A percentile compares a stretch with the other conserved stretches of the same genome.
Evolutionary conservation across 495 filamentous ascomycete genomes (phyloP).

Genomic region (Lasiosphaeris hirsuta): DNA sequence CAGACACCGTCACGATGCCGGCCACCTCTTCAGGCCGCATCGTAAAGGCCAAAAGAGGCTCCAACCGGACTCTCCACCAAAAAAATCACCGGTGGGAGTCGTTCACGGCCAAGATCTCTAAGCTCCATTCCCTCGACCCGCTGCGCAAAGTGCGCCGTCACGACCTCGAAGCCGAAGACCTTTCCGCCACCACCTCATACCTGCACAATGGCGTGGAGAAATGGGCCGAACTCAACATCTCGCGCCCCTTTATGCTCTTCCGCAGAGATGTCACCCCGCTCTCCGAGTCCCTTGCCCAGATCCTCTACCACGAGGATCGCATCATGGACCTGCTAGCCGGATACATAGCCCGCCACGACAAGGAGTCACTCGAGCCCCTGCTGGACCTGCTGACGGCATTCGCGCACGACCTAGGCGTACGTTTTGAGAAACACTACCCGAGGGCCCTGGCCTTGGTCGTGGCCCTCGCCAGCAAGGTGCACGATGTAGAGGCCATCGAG

Average conservation of each 20-base stretch:
- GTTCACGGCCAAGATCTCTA: conserved; percentile 89
- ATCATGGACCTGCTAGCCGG: conserved; percentile 75
- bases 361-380: conserved; percentile 76
- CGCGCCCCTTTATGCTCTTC: conserved; percentile 73
- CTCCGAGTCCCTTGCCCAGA: conserved; percentile 85
- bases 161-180: conserved; percentile 73
- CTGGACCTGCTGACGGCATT: conserved; percentile 82
- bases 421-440: conserved; percentile 84
- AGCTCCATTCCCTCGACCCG: conserved; percentile 82
- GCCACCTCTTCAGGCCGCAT: conserved; percentile 62
- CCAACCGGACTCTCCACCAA: conserved; percentile 66
- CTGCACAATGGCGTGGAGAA: conserved; percentile 76
- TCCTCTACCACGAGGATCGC: conserved; percentile 79
- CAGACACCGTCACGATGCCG: conserved; percentile 37
- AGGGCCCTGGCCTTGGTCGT: conserved; percentile 65
- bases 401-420: conserved; percentile 82
- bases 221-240: conserved; percentile 89
- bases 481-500: conserved; percentile 76
- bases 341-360: conserved; percentile 73
- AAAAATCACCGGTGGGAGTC: conserved; percentile 86
- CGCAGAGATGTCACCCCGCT: conserved; percentile 66
- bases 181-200: conserved; percentile 68
- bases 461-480: conserved; percentile 43
- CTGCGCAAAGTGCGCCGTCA: conserved; percentile 79
- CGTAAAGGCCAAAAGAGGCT: conserved; percentile 60